phyloP scores from a whole-genome alignment of 2,329 filamentous ascomycete species.

The Fusarium cyanostomum region DNA sequence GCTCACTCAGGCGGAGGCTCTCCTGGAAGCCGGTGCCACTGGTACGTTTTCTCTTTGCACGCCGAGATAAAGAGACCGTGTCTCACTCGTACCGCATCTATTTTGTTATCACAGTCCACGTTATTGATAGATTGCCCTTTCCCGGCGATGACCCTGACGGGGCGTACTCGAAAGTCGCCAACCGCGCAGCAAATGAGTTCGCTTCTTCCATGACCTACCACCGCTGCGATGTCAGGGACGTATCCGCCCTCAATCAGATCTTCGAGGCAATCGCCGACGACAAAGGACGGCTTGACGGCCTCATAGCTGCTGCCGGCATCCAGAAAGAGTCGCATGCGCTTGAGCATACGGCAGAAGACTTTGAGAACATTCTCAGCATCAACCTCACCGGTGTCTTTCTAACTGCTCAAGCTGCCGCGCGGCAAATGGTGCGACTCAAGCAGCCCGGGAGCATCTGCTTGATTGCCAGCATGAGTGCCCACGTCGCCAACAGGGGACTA shows the following conservation, averaged over 20 bases:
- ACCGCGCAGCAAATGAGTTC: slow-evolving; percentile 69
- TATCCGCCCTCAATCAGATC: slow-evolving; percentile 71
- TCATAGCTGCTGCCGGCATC: slow-evolving; percentile 75
- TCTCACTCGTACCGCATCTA: no score
- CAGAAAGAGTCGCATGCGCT: slow-evolving; percentile 86
- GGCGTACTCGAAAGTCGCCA: slow-evolving; percentile 72
- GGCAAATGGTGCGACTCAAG: slow-evolving; percentile 73
- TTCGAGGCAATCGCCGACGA: slow-evolving; percentile 74
- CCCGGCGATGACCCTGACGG: slow-evolving; percentile 56
- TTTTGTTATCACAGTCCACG: slow-evolving; percentile 61
- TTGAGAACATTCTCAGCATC: slow-evolving; percentile 81
- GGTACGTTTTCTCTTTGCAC: slow-evolving; percentile 49
- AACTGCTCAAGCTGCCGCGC: slow-evolving; percentile 86
- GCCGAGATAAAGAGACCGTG: no score
- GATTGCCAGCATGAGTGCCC: slow-evolving; percentile 75
- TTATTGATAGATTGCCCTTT: slow-evolving; percentile 68
- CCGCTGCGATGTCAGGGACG: slow-evolving; percentile 83
- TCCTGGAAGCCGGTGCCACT: slow-evolving; percentile 81
- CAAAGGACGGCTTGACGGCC: slow-evolving; percentile 79
- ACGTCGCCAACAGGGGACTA: slow-evolving; percentile 70
- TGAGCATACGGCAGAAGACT: slow-evolving; percentile 79
- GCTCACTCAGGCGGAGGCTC: slow-evolving; percentile 78
- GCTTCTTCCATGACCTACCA: slow-evolving; percentile 76
- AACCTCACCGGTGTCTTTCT: slow-evolving; percentile 86
- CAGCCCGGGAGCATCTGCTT: slow-evolving; percentile 70